Base-by-base conservation (phyloP, 1,284 basidiomycete species). In the Phylloboletellus chloephorus region DNA sequence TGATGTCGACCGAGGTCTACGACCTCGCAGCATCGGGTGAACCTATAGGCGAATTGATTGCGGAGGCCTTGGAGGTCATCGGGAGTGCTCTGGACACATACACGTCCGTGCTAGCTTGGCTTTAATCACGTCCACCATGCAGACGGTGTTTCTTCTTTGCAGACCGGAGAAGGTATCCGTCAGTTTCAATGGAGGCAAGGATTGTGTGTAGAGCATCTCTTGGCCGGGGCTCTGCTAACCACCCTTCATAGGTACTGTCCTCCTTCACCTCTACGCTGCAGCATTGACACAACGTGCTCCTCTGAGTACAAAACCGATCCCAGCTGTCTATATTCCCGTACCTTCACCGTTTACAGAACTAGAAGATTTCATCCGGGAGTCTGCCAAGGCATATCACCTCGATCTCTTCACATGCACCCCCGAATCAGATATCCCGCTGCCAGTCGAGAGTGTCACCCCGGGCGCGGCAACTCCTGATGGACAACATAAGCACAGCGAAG, bases 111-210 rank as follows among this genome's bases (percentile, higher is more conserved):
- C 23, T 21, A 20, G 36, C 29, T 34, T 44, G 57, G 52, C 13
- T 19, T 19, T n/a, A n/a, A 21, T 35, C 11, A 16, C 23, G 29
- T 24, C 20, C 36, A 12, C 22, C 35, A 44, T 39, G 17, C 37
- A 37, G 22, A 56, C 4, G 22, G 2, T 8, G 16, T 23, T 16
- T 19, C n/a, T 31, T n/a, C 15, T 31, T 17, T 37, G 37, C 50
- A 81, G 88, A 25, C 73, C 76, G 56, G 74, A 82, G 29, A 71
- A 72, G 39, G 67, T 91, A 11, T 85, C 88, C 5, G 72, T 98
- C 39, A 96, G 91, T 63, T 98, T 97, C 69, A 98, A 98, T 53
- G 95, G 95, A 10, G 95, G 95, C 31, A 98, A 98, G 63, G 95
- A 98, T 60, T 98, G 93, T 93, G 53, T 55, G 88, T 71, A 16